Conservation (phyloP, 2,329 filamentous ascomycete species). For the Mycosphaerelloides madeirae region DNA sequence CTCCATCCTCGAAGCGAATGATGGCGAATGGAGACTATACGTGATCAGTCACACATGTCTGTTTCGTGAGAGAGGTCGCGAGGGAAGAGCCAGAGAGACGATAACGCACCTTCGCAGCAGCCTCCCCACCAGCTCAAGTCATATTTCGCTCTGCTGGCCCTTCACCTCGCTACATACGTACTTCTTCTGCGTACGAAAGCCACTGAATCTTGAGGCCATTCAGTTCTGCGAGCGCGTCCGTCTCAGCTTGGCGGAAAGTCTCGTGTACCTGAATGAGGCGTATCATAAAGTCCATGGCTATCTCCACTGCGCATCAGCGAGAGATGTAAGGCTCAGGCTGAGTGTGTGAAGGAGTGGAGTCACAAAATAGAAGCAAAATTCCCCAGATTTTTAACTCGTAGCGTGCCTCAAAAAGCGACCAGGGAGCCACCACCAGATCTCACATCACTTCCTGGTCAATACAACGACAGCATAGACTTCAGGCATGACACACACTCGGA, state of each 20-base stretch:
- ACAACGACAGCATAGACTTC: no score
- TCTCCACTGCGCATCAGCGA: background rate
- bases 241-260: slow-evolving; percentile 80
- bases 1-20: slow-evolving; percentile 51
- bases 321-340: no score
- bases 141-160: slow-evolving; percentile 3
- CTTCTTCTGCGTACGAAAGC: slow-evolving; percentile 67
- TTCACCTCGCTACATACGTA: slow-evolving; percentile 43
- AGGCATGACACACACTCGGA: no score
- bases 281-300: slow-evolving; percentile 72
- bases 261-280: slow-evolving; percentile 87
- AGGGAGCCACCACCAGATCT: no score
- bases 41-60: background rate
- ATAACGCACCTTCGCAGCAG: slow-evolving; percentile 1
- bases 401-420: no score
- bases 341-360: no score
- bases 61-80: background rate
- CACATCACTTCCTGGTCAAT: no score
- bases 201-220: slow-evolving; percentile 65
- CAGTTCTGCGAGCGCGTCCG: slow-evolving; percentile 71
- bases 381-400: no score
- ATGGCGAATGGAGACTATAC: slow-evolving; percentile 79
- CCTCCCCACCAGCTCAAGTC: background rate
- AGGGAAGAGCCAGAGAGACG: slow-evolving; percentile 9
- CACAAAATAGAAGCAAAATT: no score